Evolutionary conservation across 2,329 filamentous ascomycete genomes (phyloP), one percentile per base, ranked within the genome.

Genomic region (Paraconiothyrium brasiliense): DNA sequence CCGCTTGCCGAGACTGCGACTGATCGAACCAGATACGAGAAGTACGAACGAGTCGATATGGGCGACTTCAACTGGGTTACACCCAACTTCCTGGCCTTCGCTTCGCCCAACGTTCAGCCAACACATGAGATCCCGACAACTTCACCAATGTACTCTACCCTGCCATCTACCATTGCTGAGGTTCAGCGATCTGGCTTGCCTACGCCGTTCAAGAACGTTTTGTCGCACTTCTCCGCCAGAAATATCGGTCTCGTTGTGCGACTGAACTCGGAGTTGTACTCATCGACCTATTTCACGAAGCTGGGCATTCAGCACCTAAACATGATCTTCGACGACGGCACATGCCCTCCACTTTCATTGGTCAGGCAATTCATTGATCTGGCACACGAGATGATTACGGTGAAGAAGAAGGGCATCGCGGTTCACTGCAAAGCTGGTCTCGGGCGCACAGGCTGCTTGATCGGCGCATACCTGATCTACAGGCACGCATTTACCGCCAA

Each of bases 51-150:
- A 61, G 95, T 99, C 22, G 95, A 99, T 78, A 93, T 97, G 84
- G 95, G 95, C 66, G 95, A 99, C 82, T 99, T 99, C 90, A 99
- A 99, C 87, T 99, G 95, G 95, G 87, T 99, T 61, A 97, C 94
- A 6, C 94, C 94, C 9, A 85, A 94, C 74, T 99, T 99, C 82
- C 87, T 99, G 55, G 95, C 95, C 24, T 98, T 99, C 78, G 95
- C 95, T 48, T 98, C 94, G 22, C 95, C 95, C 11, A 93, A 98
- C 79, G 90, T 94, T 72, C 85, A 87, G 59, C 92, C 93, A 5
- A 87, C 91, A 13, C 86, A 88, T 59, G 89, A 90, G 65, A 89
- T 97, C 59, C 85, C 89, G 9, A 85, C 88, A 60, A 88, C 87
- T 44, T 92, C 92, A 7, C 90, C 93, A 14, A 83, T 90, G 66